phyloP scores from a whole-genome alignment of 2,329 filamentous ascomycete genomes.

The Exophiala spinifera region DNA sequence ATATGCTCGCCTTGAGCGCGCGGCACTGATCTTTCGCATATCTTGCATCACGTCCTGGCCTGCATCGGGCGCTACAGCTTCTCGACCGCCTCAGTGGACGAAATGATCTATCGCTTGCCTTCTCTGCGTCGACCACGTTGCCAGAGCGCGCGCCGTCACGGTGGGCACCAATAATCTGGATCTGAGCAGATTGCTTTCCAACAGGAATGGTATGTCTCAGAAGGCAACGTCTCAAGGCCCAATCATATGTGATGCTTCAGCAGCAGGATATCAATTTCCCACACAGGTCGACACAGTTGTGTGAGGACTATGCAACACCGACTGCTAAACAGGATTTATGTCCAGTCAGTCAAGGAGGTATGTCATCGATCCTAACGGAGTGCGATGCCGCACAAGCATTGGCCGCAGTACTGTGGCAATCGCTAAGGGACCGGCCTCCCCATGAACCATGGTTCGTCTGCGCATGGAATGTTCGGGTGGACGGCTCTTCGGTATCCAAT shows the following conservation, averaged over 20 bases:
- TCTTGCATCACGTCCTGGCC: background rate
- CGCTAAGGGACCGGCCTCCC: background rate
- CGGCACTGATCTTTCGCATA: conserved; percentile 10
- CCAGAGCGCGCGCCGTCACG: conserved; percentile 11
- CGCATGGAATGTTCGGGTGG: background rate
- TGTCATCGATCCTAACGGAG: background rate
- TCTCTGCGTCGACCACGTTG: background rate
- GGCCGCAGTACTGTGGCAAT: background rate
- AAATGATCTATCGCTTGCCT: background rate
- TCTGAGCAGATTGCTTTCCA: conserved; percentile 5
- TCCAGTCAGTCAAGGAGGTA: background rate
- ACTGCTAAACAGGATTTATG: background rate
- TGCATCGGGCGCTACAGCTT: conserved; percentile 12
- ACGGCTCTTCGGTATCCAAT: background rate
- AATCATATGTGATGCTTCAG: conserved; percentile 4
- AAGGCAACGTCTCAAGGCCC: conserved; percentile 2
- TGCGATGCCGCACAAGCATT: background rate
- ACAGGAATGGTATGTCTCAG: conserved; percentile 13
- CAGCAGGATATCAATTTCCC: conserved; percentile 3
- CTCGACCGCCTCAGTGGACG: conserved; percentile 12
- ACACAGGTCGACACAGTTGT: conserved; percentile 3
- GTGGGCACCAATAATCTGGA: conserved; percentile 8
- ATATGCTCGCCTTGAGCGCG: conserved; percentile 17
- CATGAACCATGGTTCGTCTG: background rate
- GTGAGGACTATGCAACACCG: conserved; percentile 5